phyloP scores from a whole-genome alignment of 495 filamentous ascomycete species.

The Usnea hakonensis region DNA sequence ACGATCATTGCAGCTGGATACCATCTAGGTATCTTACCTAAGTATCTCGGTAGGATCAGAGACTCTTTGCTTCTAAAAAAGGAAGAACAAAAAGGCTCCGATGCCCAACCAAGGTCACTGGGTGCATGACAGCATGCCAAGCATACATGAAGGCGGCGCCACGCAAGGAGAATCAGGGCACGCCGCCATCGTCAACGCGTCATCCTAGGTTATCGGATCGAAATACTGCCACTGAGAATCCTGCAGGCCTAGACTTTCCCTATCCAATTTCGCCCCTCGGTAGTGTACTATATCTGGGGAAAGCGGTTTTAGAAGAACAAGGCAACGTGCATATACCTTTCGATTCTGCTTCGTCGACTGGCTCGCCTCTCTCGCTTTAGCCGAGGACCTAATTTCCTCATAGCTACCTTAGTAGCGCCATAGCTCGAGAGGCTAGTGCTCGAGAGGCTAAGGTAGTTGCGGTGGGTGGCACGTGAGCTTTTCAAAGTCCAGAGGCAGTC shows the following conservation, averaged over 20 bases:
- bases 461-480: not conserved
- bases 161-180: not conserved
- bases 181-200: not conserved
- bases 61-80: too few relatives aligned
- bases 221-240: not conserved
- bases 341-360: not conserved
- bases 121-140: not conserved
- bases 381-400: not conserved
- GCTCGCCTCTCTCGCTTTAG: not conserved
- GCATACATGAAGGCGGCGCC: not conserved
- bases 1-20: not conserved
- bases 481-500: not conserved
- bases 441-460: not conserved
- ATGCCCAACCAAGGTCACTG: not conserved
- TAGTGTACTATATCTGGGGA: not conserved
- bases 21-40: not conserved
- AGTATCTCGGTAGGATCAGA: too few relatives aligned
- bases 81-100: not conserved
- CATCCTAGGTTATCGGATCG: not conserved
- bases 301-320: not conserved
- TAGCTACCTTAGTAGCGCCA: too few relatives aligned
- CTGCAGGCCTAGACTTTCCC: not conserved
- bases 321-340: not conserved
- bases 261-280: not conserved
- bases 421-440: too few relatives aligned